Base-by-base conservation (phyloP, 768 basidiomycete species). In the Rhodosporidiobolus odoratus region DNA sequence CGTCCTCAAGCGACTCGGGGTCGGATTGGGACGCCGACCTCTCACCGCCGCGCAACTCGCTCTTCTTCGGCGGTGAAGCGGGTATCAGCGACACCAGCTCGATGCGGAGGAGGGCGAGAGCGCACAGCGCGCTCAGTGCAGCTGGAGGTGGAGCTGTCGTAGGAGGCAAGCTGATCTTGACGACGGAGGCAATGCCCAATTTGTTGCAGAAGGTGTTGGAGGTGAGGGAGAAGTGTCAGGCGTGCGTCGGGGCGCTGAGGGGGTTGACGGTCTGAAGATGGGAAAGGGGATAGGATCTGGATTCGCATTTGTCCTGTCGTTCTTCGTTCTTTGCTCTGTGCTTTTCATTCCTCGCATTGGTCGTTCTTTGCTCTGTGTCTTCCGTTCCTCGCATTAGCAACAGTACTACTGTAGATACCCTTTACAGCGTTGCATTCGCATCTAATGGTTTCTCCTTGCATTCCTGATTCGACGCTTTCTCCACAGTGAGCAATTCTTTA, bases 171-270 rank as follows among this genome's bases (percentile, higher is more conserved):
- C 48, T 67, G 34, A 45, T 63, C 19, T 25, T 62, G 25, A 67
- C 73, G 45, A 65, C 73, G n/a, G 73, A 74, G 32, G 69, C 69
- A 47, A 74, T 74, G 73, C 73, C 72, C 35, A 32, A 35, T n/a
- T 35, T 73, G 21, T 40, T 73, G 35, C 52, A 43, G 27, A 73
- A 73, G 61, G 72, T 60, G 25, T 38, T 50, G 25, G 65, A 69
- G 62, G 72, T 69, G 47, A 47, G 54, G 16, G 65, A 66, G 47
- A 19, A 41, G 50, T 73, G 68, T 35, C 43, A 61, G 32, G 47
- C 54, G 34, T 73, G 72, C 32, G 23, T 69, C 34, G 56, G 47
- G 17, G 32, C 65, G 12, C 48, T 73, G 40, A 68, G 62, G 47
- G 64, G 63, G 6, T 32, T 72, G 27, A 68, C 71, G 30, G 41